These are phyloP conservation scores for Trametes sanguinea DNA, from an alignment of 768 basidiomycete genomes.

Conservation along the genomic window DNA sequence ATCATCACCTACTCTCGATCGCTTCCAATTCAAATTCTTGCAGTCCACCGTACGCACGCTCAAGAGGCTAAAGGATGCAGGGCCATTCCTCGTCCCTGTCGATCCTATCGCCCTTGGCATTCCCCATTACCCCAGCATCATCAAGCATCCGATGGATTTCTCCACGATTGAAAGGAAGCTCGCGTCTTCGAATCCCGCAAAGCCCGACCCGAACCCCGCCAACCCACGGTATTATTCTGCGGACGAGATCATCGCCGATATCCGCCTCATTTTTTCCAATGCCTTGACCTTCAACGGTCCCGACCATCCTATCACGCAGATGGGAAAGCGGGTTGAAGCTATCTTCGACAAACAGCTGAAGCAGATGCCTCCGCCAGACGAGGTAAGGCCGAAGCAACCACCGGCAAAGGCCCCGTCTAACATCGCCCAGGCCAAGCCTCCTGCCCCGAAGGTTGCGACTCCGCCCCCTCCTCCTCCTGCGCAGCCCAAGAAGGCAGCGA, in stretches of 20 bases:
- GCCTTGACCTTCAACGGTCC: slow-evolving; percentile 91
- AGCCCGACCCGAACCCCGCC: slow-evolving; percentile 66
- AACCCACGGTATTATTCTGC: slow-evolving; percentile 78
- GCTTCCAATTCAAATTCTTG: slow-evolving; percentile 78
- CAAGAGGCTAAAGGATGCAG: slow-evolving; percentile 84
- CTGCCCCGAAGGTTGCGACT: slow-evolving; percentile 40
- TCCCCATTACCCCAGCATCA: slow-evolving; percentile 85
- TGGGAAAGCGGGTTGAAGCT: slow-evolving; percentile 80
- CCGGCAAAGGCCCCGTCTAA: neutral
- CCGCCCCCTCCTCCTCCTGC: slow-evolving; percentile 46
- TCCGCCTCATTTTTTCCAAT: slow-evolving; percentile 87
- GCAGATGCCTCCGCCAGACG: slow-evolving; percentile 74
- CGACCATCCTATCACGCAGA: slow-evolving; percentile 75
- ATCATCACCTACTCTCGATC: slow-evolving; percentile 52
- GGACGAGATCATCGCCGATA: slow-evolving; percentile 82
- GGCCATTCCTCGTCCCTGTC: slow-evolving; percentile 83
- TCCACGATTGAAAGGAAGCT: slow-evolving; percentile 91
- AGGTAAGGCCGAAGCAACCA: slow-evolving; percentile 48
- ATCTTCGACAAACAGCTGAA: slow-evolving; percentile 88
- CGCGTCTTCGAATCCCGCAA: slow-evolving; percentile 71
- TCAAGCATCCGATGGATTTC: slow-evolving; percentile 94
- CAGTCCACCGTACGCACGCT: slow-evolving; percentile 74
- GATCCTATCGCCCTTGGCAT: slow-evolving; percentile 81
- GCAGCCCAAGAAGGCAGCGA: slow-evolving; percentile 49
- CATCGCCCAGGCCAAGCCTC: slow-evolving; percentile 44